Evolutionary conservation across 805 yeast genomes (phyloP).

Genomic region (Wickerhamiella vanderwaltii): DNA sequence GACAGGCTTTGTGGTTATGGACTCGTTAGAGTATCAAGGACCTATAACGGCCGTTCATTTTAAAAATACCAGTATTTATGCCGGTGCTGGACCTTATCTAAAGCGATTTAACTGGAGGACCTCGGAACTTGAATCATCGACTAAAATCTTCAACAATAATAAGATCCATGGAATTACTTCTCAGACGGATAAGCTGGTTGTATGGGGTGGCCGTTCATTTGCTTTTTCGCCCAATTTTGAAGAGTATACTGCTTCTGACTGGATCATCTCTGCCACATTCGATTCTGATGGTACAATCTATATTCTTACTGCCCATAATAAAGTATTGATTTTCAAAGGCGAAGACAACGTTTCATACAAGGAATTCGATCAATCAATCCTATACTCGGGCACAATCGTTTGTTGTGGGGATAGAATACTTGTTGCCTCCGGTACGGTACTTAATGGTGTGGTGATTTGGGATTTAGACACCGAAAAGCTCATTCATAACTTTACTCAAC

Average conservation of each 20-base stretch:
- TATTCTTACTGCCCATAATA: conserved; percentile 71
- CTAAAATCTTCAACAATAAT: conserved; percentile 49
- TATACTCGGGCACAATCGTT: conserved; percentile 74
- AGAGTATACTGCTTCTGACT: conserved; percentile 46
- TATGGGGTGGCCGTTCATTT: conserved; percentile 67
- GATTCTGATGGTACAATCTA: conserved; percentile 31
- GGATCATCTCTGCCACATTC: conserved; percentile 53
- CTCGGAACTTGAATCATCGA: conserved; percentile 30
- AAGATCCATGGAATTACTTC: conserved; percentile 70
- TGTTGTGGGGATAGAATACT: conserved; percentile 33
- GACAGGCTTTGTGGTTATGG: too few species aligned
- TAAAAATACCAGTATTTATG: conserved; percentile 32
- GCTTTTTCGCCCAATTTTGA: conserved; percentile 24
- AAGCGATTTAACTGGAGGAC: conserved; percentile 39
- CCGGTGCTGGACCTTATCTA: conserved; percentile 63
- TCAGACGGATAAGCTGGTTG: conserved; percentile 27
- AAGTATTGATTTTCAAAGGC: conserved; percentile 31
- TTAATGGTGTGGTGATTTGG: conserved; percentile 82
- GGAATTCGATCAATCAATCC: conserved; percentile 54
- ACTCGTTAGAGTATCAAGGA: conserved; percentile 26
- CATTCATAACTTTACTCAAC: conserved; percentile 50
- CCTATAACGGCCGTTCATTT: conserved; percentile 58
- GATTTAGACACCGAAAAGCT: conserved; percentile 30
- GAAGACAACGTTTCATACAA: background rate
- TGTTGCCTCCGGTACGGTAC: conserved; percentile 85